A percentile compares a stretch with the other conserved stretches of the same genome.
phyloP scores from a whole-genome alignment of 768 basidiomycete species.

The Naganishia onofrii region DNA sequence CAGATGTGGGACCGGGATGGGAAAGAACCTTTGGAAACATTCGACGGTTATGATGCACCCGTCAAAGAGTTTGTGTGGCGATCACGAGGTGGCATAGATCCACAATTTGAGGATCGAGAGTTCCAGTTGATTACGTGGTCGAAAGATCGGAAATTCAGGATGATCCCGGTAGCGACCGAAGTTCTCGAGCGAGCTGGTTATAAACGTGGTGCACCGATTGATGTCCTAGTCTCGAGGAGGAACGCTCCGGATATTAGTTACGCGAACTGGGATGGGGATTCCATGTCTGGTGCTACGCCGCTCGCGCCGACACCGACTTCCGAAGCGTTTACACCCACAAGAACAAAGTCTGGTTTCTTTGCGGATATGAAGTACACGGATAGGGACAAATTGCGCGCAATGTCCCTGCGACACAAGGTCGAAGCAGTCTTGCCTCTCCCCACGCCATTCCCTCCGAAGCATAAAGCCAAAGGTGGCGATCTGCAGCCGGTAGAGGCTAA shows the following conservation, averaged over 20 bases:
- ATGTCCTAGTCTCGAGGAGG: slow-evolving; percentile 50
- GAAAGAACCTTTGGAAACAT: slow-evolving; percentile 60
- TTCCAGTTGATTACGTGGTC: slow-evolving; percentile 74
- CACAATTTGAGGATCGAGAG: slow-evolving; percentile 60
- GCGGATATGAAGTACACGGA: slow-evolving; percentile 18
- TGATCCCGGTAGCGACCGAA: slow-evolving; percentile 79
- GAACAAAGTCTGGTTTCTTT: slow-evolving; percentile 17
- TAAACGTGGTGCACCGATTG: slow-evolving; percentile 48
- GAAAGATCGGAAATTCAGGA: slow-evolving; percentile 82
- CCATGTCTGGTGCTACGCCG: background rate
- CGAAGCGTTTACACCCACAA: slow-evolving; percentile 5
- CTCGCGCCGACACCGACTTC: slow-evolving; percentile 16
- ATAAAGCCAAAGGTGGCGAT: slow-evolving; percentile 7
- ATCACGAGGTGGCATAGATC: slow-evolving; percentile 57
- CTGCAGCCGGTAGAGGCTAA: background rate
- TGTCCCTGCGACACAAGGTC: slow-evolving; percentile 14
- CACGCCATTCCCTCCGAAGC: slow-evolving; percentile 28
- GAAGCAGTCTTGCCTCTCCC: background rate
- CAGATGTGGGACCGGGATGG: slow-evolving; percentile 70
- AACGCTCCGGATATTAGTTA: slow-evolving; percentile 51
- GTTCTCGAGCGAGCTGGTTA: slow-evolving; percentile 58
- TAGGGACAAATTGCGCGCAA: slow-evolving; percentile 3
- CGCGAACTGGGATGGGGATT: slow-evolving; percentile 31
- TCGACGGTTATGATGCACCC: slow-evolving; percentile 85
- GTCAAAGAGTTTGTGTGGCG: slow-evolving; percentile 99